These are phyloP conservation scores for Mucor piriformis DNA, from an alignment of 371 early-diverging fungal species.

Conservation along the genomic window DNA sequence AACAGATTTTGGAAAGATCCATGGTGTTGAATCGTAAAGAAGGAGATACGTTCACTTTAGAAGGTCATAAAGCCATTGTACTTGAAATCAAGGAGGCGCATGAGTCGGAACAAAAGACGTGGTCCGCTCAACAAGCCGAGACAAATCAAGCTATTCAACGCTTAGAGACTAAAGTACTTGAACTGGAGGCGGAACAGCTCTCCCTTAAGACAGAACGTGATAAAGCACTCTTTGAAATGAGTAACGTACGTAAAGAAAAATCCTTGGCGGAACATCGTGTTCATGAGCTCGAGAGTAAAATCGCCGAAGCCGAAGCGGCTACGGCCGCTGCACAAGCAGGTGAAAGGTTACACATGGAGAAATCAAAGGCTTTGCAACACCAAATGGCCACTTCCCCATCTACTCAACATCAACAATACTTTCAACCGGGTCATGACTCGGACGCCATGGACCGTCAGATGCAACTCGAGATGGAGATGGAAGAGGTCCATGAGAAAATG, in stretches of 20 bases:
- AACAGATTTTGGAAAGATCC: constrained; percentile 41
- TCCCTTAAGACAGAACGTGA: constrained; percentile 62
- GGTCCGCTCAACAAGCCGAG: constrained; percentile 24
- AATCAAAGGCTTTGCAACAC: constrained; percentile 19
- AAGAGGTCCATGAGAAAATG: constrained; percentile 56
- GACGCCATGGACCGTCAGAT: constrained; percentile 38
- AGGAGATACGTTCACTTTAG: constrained; percentile 28
- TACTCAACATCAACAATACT: constrained; percentile 28
- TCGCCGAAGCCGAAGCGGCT: constrained; percentile 48
- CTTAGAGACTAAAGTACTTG: constrained; percentile 38
- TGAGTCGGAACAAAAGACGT: constrained; percentile 20
- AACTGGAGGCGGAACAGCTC: constrained; percentile 64
- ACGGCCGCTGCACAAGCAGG: constrained; percentile 43
- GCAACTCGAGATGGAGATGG: constrained; percentile 53
- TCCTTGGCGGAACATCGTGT: constrained; percentile 36
- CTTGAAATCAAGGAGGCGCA: constrained; percentile 41
- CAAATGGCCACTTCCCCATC: constrained; percentile 29
- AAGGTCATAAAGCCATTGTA: constrained; percentile 46
- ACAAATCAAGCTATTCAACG: constrained; percentile 29
- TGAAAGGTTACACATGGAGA: constrained; percentile 13
- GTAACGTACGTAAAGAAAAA: constrained; percentile 60
- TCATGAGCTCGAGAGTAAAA: constrained; percentile 49
- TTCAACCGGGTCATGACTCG: constrained; percentile 26
- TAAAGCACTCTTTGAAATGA: constrained; percentile 56
- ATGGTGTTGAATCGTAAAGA: constrained; percentile 33